These are phyloP conservation scores for Salix purpurea DNA, from an alignment of 345 rosid species.

Conservation along the genomic window DNA sequence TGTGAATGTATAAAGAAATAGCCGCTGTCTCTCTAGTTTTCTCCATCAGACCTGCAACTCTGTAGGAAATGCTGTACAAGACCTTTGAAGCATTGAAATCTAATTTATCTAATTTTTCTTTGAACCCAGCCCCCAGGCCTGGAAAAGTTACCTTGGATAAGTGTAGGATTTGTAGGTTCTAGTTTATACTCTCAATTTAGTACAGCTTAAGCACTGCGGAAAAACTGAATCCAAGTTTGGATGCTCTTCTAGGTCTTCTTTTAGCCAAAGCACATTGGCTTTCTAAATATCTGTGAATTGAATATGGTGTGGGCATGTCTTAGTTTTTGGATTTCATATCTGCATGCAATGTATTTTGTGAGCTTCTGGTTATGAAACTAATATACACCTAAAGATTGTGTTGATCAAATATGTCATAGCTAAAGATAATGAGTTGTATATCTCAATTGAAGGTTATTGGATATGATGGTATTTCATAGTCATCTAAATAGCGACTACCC, in stretches of 20 bases:
- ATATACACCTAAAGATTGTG: not conserved
- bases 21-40: not conserved
- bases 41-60: not conserved
- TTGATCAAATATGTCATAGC: not conserved
- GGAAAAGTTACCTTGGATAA: not conserved
- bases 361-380: not conserved
- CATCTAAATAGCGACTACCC: not conserved
- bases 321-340: not conserved
- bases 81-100: not conserved
- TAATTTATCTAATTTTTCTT: not conserved
- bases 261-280: not conserved
- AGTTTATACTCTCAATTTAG: not conserved
- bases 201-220: not conserved
- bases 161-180: not conserved
- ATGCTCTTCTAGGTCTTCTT: not conserved
- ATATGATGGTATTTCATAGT: not conserved
- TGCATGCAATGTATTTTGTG: not conserved
- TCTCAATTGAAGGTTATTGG: not conserved
- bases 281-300: not conserved
- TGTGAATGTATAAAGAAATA: not conserved
- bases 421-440: not conserved
- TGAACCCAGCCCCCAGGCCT: not conserved
- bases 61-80: not conserved
- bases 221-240: not conserved
- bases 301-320: not conserved